Evolutionary conservation across 78 protist genomes (phyloP), one percentile per base, ranked within the genome.

Genomic region (Dictyostelium purpureum): DNA sequence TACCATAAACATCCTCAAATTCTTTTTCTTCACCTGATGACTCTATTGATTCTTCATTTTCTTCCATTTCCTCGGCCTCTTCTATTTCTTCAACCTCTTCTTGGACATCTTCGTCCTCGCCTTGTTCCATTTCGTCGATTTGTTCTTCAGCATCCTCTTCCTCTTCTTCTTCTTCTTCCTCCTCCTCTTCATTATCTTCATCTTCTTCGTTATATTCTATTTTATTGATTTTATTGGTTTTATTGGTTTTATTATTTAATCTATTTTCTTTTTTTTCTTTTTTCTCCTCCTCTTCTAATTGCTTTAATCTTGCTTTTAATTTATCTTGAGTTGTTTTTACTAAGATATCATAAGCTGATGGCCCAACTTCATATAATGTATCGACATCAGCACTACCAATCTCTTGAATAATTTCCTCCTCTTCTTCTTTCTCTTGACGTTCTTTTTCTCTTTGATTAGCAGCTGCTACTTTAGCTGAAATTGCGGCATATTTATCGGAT

Each of bases 331-430:
- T 21, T 16, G 74, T 28, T 40, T 43, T 26, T 10, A 79, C 31
- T 3, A 83, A 52, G 7, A 28, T 18, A 2, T 83, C 82, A 59
- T 83, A 73, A 9, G 91, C 37, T 6, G 91, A 83, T 43, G 91
- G 74, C 1, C 91, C 91, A 26, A 83, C 75, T 26, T 83, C 91
- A 57, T 54, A 83, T 52, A 83, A 14, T 37, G 59, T 52, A 14
- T 71, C 43, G 4, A 56, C 81, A 21, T 24, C 65, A n/a, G n/a
- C n/a, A 14, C 51, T 59, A 21, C 61, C 75, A 6, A 73, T 26
- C 33, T 83, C 75, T 37, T 65, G 18, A 12, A 31, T 7, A 3
- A 49, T 6, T 14, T 76, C 70, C 1, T 70, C 57, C 16, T 73
- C 57, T 61, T 77, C 71, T 56, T 52, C n/a, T 57, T 71, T 54